Conservation (phyloP, 2,329 filamentous ascomycete genomes). For the Orbilia ellipsospora region DNA sequence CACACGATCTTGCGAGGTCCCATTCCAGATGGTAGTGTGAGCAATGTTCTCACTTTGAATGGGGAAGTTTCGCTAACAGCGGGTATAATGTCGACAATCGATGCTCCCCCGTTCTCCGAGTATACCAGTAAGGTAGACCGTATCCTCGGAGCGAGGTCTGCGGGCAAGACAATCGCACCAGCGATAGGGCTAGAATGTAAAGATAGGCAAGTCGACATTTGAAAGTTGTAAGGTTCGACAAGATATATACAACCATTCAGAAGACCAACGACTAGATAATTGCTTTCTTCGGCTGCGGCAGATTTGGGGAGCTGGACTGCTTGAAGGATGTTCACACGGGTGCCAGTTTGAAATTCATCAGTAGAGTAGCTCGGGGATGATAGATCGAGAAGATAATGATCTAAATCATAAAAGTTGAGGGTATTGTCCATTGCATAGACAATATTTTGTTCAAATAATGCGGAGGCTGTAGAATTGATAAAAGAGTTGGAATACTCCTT, state of each 20-base stretch:
- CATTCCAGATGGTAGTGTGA: slow-evolving; percentile 49
- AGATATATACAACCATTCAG: slow-evolving; percentile 57
- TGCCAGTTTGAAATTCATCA: slow-evolving; percentile 10
- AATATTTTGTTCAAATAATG: slow-evolving; percentile 57
- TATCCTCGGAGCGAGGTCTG: slow-evolving; percentile 57
- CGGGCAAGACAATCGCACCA: slow-evolving; percentile 56
- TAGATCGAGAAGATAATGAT: slow-evolving; percentile 56
- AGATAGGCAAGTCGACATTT: slow-evolving; percentile 56
- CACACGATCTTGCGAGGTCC: slow-evolving; percentile 41
- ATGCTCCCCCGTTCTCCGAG: slow-evolving; percentile 56
- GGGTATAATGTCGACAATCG: slow-evolving; percentile 58
- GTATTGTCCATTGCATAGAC: slow-evolving; percentile 56
- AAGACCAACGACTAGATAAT: slow-evolving; percentile 57
- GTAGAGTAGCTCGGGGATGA: slow-evolving; percentile 36
- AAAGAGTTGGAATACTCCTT: background rate
- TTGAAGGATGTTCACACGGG: slow-evolving; percentile 44
- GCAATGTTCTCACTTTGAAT: slow-evolving; percentile 55
- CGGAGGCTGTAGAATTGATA: slow-evolving; percentile 53
- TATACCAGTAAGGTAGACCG: slow-evolving; percentile 57
- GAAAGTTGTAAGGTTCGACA: slow-evolving; percentile 56
- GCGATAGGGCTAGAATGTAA: slow-evolving; percentile 55
- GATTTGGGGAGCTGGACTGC: slow-evolving; percentile 53
- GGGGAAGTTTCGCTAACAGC: slow-evolving; percentile 57
- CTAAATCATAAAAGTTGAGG: slow-evolving; percentile 56
- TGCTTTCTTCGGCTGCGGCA: slow-evolving; percentile 48